Percentiles rank a stretch among this genome's conserved stretches.
Evolutionary conservation across 169 alveolate genomes (phyloP).

Genomic region (Babesia sp.): DNA sequence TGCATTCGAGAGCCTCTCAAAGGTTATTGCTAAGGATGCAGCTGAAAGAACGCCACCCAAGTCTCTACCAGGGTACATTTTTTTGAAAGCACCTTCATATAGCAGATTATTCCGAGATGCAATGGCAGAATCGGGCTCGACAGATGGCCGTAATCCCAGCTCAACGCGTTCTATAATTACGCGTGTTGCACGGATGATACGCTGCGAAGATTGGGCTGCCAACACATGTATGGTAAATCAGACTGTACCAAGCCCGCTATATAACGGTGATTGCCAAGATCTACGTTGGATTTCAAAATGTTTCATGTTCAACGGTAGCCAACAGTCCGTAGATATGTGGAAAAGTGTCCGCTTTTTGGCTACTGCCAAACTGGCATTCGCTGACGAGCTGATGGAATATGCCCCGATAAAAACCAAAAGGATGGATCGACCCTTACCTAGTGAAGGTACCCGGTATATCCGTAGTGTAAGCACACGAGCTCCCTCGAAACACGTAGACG

Average conservation of each 20-base stretch:
- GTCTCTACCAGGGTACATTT: conserved; percentile 42
- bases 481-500: conserved; percentile 76
- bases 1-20: conserved; percentile 22
- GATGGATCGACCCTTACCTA: conserved; percentile 50
- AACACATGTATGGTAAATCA: conserved; percentile 32
- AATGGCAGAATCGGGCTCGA: conserved; percentile 16
- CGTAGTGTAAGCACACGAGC: conserved; percentile 71
- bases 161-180: conserved; percentile 20
- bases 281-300: conserved; percentile 14
- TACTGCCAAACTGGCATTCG: conserved; percentile 16
- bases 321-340: conserved; percentile 30
- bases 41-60: conserved; percentile 34
- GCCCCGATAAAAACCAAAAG: conserved; percentile 48
- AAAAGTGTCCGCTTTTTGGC: conserved; percentile 25
- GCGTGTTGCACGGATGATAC: conserved; percentile 17
- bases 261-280: background rate
- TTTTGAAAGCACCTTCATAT: conserved; percentile 17
- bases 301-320: conserved; percentile 35
- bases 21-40: conserved; percentile 19
- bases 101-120: conserved; percentile 15
- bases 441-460: conserved; percentile 62
- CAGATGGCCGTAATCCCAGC: conserved; percentile 8
- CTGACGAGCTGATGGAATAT: conserved; percentile 37
- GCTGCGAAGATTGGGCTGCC: conserved; percentile 20
- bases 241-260: conserved; percentile 19